A percentile compares a stretch with the other conserved stretches of the same genome.
Evolutionary conservation across 305 asterid species (phyloP).

Genomic region (Ilex paraguariensis): DNA sequence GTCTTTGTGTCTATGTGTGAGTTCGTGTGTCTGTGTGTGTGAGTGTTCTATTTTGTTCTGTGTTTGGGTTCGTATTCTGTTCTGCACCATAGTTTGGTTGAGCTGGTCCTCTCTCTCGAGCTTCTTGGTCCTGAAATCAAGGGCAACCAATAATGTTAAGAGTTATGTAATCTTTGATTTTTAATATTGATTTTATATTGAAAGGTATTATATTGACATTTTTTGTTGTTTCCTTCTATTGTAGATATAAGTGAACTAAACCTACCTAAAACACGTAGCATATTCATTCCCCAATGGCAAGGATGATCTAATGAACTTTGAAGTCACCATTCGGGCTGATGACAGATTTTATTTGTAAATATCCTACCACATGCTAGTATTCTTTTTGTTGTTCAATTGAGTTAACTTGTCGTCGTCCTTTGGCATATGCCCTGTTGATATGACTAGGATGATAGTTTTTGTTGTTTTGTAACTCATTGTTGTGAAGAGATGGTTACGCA

Average conservation of each 20-base stretch:
- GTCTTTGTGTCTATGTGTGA: too few species aligned
- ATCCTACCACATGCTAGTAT: background rate
- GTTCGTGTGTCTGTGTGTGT: too few species aligned
- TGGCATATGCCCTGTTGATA: too few species aligned
- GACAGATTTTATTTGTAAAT: slow-evolving; percentile 89
- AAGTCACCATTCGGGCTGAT: slow-evolving; percentile 90
- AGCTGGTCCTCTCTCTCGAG: too few species aligned
- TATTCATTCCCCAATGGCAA: slow-evolving; percentile 82
- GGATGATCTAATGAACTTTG: slow-evolving; percentile 97
- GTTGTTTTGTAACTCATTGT: background rate
- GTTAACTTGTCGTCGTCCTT: background rate
- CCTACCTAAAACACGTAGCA: slow-evolving; percentile 78
- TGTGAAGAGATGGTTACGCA: slow-evolving; percentile 18
- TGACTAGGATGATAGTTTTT: background rate
- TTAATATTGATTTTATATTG: background rate
- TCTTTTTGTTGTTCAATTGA: background rate
- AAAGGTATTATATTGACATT: background rate
- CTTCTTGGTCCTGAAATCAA: too few species aligned
- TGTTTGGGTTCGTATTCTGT: too few species aligned
- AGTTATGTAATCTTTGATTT: background rate
- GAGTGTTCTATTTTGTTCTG: too few species aligned
- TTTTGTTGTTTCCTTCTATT: slow-evolving; percentile 1
- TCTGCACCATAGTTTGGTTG: too few species aligned
- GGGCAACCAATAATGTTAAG: too few species aligned
- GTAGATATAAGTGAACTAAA: slow-evolving; percentile 86